Evolutionary conservation across 2,329 filamentous ascomycete species (phyloP), one percentile per base, ranked within the genome.

Genomic region (Aspergillus sp.): DNA sequence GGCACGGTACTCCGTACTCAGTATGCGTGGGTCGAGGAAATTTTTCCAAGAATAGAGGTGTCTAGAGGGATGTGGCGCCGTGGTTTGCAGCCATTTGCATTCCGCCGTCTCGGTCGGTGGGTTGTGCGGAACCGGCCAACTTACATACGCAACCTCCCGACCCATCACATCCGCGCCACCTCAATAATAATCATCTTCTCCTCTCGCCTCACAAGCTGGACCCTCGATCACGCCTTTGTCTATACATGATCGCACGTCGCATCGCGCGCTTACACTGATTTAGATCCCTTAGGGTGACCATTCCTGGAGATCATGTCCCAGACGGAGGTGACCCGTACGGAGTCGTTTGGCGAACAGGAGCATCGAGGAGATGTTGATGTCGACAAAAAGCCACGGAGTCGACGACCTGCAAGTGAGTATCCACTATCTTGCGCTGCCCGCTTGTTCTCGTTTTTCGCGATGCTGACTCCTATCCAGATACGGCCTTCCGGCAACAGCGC

Each of bases 401-500:
- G 89, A 74, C 87, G 90, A 75, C 93, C 93, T 63, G 90, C 91
- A 63, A 96, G 91, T 95, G 73, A 72, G 82, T 56, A 53, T 50
- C 45, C 24, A 49, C 45, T 45, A 47, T 47, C 45, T 38, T 17
- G n/a, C 30, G 22, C n/a, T 2, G 32, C 43, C 16, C 52, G 33
- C 26, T 30, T 47, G 30, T 26, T 51, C 33, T 33, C 3, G 40
- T 32, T 30, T 54, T 58, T 41, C 33, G 45, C 43, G 50, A 57
- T 59, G 48, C 55, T 56, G 42, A 59, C 55, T 44, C 6, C 41
- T 1, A 33, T 47, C 51, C 67, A 95, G 90, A 97, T 77, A 97
- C 93, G 54, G 94, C 94, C 10, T 99, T 97, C 71, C 84, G 94
- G 65, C 94, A 99, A 72, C 94, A 99, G 75, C 86, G 94, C 69